Evolutionary conservation across 805 yeast species (phyloP).

Genomic region (Isabelozyma heimii): DNA sequence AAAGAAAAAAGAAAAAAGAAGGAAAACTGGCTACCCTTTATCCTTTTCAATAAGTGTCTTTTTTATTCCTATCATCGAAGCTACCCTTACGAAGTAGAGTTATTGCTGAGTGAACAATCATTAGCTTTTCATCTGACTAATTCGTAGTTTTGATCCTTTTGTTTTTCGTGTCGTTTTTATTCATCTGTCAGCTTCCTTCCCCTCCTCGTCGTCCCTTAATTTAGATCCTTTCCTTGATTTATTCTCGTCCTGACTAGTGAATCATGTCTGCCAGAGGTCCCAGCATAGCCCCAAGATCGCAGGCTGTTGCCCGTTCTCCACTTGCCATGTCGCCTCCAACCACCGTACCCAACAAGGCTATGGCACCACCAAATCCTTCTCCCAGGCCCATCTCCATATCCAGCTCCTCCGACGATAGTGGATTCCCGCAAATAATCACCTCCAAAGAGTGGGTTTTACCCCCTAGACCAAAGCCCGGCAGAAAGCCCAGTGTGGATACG

Average conservation of each 20-base stretch:
- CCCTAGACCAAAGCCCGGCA: conserved; percentile 61
- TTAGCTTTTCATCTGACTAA: no score
- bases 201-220: not conserved
- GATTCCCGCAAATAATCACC: conserved; percentile 49
- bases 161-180: not conserved
- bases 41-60: no score
- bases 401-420: not conserved
- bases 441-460: conserved; percentile 60
- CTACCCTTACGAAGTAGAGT: no score
- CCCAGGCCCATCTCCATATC: not conserved
- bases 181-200: not conserved
- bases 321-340: conserved; percentile 11
- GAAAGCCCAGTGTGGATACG: conserved; percentile 66
- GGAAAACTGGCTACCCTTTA: not conserved
- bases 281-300: conserved; percentile 16
- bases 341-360: conserved; percentile 4
- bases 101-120: no score
- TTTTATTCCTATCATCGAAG: no score
- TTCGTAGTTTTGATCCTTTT: not conserved
- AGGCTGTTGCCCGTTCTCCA: conserved; percentile 14
- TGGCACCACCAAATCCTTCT: conserved; percentile 2
- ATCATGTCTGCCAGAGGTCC: conserved; percentile 15
- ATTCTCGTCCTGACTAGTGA: not conserved
- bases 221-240: no score
- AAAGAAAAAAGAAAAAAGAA: no score